Evolutionary conservation across 2,329 filamentous ascomycete species (phyloP).

Genomic region (Didymella arachidicola): DNA sequence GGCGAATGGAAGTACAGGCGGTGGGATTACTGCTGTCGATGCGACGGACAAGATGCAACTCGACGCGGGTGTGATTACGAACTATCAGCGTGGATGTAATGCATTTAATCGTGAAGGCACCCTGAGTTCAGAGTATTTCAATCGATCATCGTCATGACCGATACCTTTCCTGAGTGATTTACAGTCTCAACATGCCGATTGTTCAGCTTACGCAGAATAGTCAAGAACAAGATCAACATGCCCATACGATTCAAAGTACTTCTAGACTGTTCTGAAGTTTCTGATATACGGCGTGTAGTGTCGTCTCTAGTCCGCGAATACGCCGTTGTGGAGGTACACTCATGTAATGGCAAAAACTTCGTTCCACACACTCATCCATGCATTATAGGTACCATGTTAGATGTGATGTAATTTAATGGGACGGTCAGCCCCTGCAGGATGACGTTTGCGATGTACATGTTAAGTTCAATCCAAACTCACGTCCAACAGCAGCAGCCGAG

Average conservation of each 20-base stretch:
- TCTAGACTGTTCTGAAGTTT: not conserved
- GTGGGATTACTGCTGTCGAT: not conserved
- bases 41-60: not conserved
- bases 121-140: slow-evolving; percentile 1
- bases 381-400: too few relatives aligned
- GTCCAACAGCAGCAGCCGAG: too few relatives aligned
- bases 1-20: not conserved
- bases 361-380: too few relatives aligned
- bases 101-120: not conserved
- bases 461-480: too few relatives aligned
- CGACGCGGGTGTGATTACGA: not conserved
- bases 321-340: too few relatives aligned
- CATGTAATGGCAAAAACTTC: too few relatives aligned
- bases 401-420: too few relatives aligned
- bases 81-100: not conserved
- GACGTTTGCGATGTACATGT: too few relatives aligned
- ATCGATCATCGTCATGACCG: slow-evolving; percentile 12
- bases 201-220: not conserved
- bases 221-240: not conserved
- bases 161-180: not conserved
- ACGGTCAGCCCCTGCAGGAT: too few relatives aligned
- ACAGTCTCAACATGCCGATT: not conserved
- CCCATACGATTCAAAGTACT: not conserved
- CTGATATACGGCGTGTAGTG: not conserved
- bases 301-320: not conserved